These are phyloP conservation scores for Stachybotrys echinatus DNA, from an alignment of 2,329 filamentous ascomycete species.

Conservation along the genomic window DNA sequence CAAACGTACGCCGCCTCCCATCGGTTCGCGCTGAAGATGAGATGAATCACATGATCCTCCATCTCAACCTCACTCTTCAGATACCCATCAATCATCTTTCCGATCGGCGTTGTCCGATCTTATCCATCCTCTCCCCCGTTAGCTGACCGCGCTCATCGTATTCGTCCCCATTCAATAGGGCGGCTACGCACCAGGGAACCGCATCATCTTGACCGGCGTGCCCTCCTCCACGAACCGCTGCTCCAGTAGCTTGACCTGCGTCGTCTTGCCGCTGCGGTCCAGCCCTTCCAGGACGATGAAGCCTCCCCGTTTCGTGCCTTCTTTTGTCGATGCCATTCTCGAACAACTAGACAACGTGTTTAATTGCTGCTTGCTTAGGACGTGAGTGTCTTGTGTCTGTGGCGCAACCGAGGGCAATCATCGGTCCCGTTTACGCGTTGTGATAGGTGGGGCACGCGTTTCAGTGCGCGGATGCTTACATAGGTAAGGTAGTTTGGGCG, in stretches of 20 bases:
- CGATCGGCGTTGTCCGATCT: conserved; percentile 82
- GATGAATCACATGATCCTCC: conserved; percentile 84
- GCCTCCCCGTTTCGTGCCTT: conserved; percentile 42
- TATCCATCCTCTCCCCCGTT: conserved; percentile 1
- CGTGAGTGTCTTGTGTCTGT: no score
- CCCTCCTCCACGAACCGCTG: conserved; percentile 45
- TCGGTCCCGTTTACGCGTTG: not conserved
- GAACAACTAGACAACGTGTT: no score
- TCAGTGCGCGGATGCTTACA: no score
- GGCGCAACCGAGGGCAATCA: not conserved
- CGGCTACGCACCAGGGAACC: conserved; percentile 55
- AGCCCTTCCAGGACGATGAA: conserved; percentile 84
- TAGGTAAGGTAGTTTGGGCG: no score
- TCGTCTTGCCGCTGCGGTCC: conserved; percentile 88
- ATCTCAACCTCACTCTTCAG: conserved; percentile 66
- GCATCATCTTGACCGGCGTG: conserved; percentile 44
- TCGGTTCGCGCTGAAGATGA: conserved; percentile 85
- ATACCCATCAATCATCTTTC: conserved; percentile 81
- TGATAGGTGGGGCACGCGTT: not conserved
- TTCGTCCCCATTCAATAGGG: not conserved
- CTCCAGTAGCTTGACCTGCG: conserved; percentile 71
- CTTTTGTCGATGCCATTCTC: not conserved
- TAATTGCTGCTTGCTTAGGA: not conserved
- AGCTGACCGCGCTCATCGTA: conserved; percentile 5
- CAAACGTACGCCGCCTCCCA: conserved; percentile 66